phyloP scores from a whole-genome alignment of 805 yeast species.

The Metschnikowia noctiluminum region DNA sequence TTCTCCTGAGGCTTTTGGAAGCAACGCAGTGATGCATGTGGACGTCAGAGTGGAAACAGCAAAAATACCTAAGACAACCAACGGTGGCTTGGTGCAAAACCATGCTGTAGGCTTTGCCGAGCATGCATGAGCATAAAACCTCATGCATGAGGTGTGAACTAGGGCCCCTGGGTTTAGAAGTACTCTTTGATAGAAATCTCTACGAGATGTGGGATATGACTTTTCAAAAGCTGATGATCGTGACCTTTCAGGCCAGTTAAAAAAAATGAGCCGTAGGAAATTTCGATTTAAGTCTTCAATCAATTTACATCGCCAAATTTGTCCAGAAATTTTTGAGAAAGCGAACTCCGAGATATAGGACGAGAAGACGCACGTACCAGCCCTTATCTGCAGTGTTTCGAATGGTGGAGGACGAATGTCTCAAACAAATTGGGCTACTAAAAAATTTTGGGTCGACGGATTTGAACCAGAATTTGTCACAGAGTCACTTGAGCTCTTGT shows the following conservation, averaged over 20 bases:
- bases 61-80: constrained; percentile 1
- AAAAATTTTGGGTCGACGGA: constrained; percentile 7
- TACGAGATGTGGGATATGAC: too few species aligned
- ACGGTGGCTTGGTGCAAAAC: constrained; percentile 3
- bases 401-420: constrained; percentile 10
- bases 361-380: neutral
- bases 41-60: constrained; percentile 1
- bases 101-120: constrained; percentile 5
- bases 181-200: too few species aligned
- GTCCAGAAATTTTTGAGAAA: neutral
- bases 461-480: constrained; percentile 6
- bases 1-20: neutral
- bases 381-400: neutral
- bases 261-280: neutral
- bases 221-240: too few species aligned
- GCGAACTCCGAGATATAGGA: neutral
- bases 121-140: neutral
- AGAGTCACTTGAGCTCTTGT: neutral
- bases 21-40: constrained; percentile 4
- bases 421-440: neutral
- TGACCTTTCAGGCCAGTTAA: too few species aligned
- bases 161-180: too few species aligned
- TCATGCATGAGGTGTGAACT: neutral
- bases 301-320: neutral
- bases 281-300: neutral